Percentiles rank a stretch among this genome's conserved stretches.
phyloP scores from a whole-genome alignment of 1,284 basidiomycete genomes.

The Peniophora sp. region DNA sequence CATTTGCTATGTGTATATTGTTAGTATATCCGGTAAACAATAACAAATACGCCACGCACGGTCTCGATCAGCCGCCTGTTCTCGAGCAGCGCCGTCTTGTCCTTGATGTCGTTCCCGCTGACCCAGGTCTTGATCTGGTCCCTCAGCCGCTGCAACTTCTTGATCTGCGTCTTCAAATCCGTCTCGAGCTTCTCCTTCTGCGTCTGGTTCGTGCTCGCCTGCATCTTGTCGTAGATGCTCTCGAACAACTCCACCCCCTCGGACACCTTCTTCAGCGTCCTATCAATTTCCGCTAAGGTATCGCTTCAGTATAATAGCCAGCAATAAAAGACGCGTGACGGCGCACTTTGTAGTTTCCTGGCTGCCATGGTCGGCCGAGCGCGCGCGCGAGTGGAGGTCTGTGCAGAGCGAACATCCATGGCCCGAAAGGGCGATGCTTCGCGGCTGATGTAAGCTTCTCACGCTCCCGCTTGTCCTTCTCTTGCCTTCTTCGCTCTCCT shows the following conservation, averaged over 20 bases:
- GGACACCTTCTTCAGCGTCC: slow-evolving; percentile 89
- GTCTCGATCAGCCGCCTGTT: slow-evolving; percentile 96
- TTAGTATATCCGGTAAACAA: not conserved
- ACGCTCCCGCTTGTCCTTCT: no score
- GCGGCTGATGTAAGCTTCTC: no score
- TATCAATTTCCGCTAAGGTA: slow-evolving; percentile 84
- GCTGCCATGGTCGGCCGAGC: slow-evolving; percentile 52
- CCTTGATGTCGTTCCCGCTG: slow-evolving; percentile 97
- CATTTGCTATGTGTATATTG: slow-evolving; percentile 80
- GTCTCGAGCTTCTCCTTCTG: slow-evolving; percentile 97
- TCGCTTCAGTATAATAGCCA: not conserved
- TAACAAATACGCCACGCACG: slow-evolving; percentile 45
- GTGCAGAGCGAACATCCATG: no score
- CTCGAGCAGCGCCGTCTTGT: slow-evolving; percentile 90
- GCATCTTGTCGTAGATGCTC: slow-evolving; percentile 95
- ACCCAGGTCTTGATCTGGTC: slow-evolving; percentile 99
- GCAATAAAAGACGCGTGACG: not conserved
- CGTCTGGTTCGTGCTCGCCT: slow-evolving; percentile 85
- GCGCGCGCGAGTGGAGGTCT: no score
- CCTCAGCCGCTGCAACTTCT: slow-evolving; percentile 95
- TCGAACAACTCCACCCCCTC: slow-evolving; percentile 95
- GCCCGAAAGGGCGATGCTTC: no score
- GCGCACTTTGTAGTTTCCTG: slow-evolving; percentile 72
- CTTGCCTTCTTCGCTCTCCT: no score
- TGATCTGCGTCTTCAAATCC: slow-evolving; percentile 96